These are phyloP conservation scores for Xerocomellus chrysenteron DNA, from an alignment of 768 basidiomycete species.

Conservation along the genomic window DNA sequence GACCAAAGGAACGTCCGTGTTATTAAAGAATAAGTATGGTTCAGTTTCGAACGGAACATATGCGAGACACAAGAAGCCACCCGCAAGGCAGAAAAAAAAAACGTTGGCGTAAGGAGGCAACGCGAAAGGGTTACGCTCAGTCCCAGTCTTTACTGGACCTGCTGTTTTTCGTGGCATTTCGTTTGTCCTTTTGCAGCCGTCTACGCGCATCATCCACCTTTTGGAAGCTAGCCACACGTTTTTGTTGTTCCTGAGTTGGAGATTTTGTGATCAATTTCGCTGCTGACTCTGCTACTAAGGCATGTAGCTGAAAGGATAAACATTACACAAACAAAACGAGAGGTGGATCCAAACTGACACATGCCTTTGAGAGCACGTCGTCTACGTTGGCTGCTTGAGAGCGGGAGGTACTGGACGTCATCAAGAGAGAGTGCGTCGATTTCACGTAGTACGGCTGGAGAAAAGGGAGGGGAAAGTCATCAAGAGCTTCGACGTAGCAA, in stretches of 20 bases:
- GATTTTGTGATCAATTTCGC: constrained; percentile 21
- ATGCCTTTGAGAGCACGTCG: constrained; percentile 67
- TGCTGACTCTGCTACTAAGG: constrained; percentile 25
- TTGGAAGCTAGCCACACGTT: constrained; percentile 24
- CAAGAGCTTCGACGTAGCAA: background rate
- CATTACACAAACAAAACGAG: background rate
- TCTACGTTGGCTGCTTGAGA: constrained; percentile 77
- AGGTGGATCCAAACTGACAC: background rate
- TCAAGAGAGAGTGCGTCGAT: constrained; percentile 69
- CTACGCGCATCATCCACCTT: constrained; percentile 21
- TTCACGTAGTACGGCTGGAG: constrained; percentile 61
- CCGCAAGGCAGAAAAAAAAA: too few relatives aligned
- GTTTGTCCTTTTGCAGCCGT: constrained; percentile 27
- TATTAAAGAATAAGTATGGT: too few relatives aligned
- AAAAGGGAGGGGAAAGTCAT: background rate
- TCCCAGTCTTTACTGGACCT: constrained; percentile 31
- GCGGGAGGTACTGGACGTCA: constrained; percentile 69
- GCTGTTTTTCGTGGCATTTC: constrained; percentile 25
- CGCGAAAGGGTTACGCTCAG: background rate
- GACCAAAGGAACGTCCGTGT: too few relatives aligned
- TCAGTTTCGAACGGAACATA: too few relatives aligned
- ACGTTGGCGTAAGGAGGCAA: background rate
- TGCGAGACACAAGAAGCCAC: too few relatives aligned
- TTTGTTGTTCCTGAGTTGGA: constrained; percentile 26
- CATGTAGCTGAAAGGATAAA: constrained; percentile 24